Evolutionary conservation across 306 rosid genomes (phyloP), one percentile per base, ranked within the genome.

Genomic region (Ziziphus jujuba): DNA sequence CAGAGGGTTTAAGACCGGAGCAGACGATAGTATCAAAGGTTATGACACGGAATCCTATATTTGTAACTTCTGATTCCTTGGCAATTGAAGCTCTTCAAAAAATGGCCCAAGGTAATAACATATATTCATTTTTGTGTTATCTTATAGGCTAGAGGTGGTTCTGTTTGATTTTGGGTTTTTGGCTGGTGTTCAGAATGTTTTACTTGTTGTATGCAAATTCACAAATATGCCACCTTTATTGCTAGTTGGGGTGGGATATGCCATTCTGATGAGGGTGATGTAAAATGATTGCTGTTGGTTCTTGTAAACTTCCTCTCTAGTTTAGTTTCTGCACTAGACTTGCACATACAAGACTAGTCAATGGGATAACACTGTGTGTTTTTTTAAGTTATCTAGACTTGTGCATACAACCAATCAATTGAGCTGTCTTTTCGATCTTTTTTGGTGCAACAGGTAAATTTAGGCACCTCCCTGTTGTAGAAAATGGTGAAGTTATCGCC

Each of bases 391-490:
- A 40, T 8, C 11, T 40, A 40, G 45, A 10, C 45, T 40, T 40
- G 45, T 12, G 9, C 45, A 40, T 40, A 40, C 14, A 40, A 10
- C 15, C 45, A 8, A 40, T 40, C 15, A 40, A 40, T 36, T 20
- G 20, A 45, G 6, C 35, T 31, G 33, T 45, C 11, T 0, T 17
- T 22, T 24, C 17, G 43, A 24, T 50, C 69, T 56, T 73, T 61
- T 52, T 20, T 66, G 71, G 64, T 65, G 70, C 45, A 63, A 79
- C 77, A 93, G 97, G 98, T 54, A 93, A 88, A 83, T 93, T 93
- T 73, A 88, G 98, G 80, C 98, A 93, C 74, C 98, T 93, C 43
- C 97, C 98, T 28, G 98, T 93, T 21, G 98, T 93, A 55, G 97
- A 93, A 80, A 90, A 80, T 81, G 96, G 97, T 36, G 97, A 93